These are phyloP conservation scores for Mallotus nudiflorus DNA, from an alignment of 345 rosid species.

Conservation along the genomic window DNA sequence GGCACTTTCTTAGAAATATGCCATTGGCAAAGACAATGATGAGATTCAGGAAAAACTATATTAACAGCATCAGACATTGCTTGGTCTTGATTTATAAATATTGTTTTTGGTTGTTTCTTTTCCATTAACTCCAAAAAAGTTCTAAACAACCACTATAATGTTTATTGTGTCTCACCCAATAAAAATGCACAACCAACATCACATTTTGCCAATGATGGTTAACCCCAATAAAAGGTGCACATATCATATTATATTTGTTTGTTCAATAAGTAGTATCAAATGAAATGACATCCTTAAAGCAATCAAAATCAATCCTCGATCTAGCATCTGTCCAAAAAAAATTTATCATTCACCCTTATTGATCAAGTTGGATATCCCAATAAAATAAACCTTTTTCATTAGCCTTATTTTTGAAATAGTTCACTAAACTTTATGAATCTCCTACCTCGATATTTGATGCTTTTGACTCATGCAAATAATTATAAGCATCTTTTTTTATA, in stretches of 20 bases:
- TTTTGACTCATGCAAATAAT: background rate
- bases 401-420: background rate
- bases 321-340: constrained; percentile 10
- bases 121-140: constrained; percentile 3
- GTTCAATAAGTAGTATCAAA: too few species aligned
- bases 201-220: too few species aligned
- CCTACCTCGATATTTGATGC: background rate
- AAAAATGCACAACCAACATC: constrained; percentile 2
- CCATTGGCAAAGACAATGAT: background rate
- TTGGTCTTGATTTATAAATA: background rate
- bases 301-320: constrained; percentile 14
- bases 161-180: background rate
- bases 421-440: background rate
- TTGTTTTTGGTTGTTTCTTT: background rate
- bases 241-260: too few species aligned
- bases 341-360: background rate
- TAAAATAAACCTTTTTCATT: background rate
- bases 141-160: background rate
- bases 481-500: background rate
- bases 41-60: background rate
- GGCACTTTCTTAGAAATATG: background rate
- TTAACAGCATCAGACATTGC: background rate
- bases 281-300: constrained; percentile 1
- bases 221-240: too few species aligned
- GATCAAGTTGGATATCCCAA: background rate